Evolutionary conservation across 805 yeast species (phyloP).

Genomic region (Novakomyces olei): DNA sequence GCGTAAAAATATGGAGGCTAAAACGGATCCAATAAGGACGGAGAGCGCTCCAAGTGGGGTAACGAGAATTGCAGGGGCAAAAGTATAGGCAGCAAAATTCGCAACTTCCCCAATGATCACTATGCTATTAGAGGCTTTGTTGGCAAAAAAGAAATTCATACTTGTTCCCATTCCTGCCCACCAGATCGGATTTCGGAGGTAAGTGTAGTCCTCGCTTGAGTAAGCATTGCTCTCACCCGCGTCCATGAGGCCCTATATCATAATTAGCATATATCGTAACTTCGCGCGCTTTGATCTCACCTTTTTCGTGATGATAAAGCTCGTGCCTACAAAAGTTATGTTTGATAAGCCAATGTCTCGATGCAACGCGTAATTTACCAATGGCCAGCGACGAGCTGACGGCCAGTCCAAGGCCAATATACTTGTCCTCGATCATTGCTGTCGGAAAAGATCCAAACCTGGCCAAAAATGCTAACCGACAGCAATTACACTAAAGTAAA

Average conservation of each 20-base stretch:
- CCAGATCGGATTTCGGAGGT: conserved; percentile 72
- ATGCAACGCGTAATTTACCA: too few relatives aligned
- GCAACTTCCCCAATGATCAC: conserved; percentile 83
- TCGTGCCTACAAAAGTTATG: too few relatives aligned
- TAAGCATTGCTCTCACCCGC: conserved; percentile 42
- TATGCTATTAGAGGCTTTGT: background rate
- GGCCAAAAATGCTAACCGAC: too few relatives aligned
- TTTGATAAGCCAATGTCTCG: too few relatives aligned
- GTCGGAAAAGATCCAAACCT: too few relatives aligned
- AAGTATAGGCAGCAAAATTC: conserved; percentile 82
- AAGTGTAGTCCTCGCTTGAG: conserved; percentile 53
- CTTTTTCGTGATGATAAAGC: conserved; percentile 65
- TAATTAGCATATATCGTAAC: too few relatives aligned
- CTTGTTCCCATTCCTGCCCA: conserved; percentile 77
- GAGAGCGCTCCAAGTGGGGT: conserved; percentile 82
- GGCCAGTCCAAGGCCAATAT: conserved; percentile 73
- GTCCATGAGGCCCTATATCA: conserved; percentile 60
- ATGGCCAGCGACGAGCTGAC: conserved; percentile 72
- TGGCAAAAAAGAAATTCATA: background rate
- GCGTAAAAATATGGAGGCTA: conserved; percentile 63
- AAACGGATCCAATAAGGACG: conserved; percentile 76
- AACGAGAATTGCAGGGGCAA: conserved; percentile 82
- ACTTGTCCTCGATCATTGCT: conserved; percentile 46
- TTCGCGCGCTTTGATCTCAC: too few relatives aligned
- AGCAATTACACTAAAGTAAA: too few relatives aligned